A percentile compares a stretch with the other conserved stretches of the same genome.
Conservation (phyloP, 2,329 filamentous ascomycete genomes). For the Xylariomycetidae sp. region DNA sequence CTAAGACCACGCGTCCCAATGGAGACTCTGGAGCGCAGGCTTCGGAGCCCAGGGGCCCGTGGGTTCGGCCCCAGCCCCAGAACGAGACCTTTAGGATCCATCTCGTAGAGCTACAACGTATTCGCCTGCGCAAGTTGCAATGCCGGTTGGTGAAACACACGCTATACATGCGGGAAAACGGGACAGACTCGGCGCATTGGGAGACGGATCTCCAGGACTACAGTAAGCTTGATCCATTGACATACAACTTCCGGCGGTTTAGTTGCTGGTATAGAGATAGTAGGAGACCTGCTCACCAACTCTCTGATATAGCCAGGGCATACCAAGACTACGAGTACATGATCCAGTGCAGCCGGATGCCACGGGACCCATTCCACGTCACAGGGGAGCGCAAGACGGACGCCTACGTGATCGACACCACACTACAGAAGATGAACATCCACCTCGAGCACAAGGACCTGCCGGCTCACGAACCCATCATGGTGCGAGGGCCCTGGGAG, state of each 20-base stretch:
- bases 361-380: conserved; percentile 10
- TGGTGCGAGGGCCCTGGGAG: conserved; percentile 6
- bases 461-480: not conserved
- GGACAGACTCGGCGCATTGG: not conserved
- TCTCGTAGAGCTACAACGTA: not conserved
- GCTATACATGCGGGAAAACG: not conserved
- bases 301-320: conserved; percentile 12
- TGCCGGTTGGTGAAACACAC: not conserved
- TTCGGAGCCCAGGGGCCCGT: not conserved
- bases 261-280: too few relatives aligned
- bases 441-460: conserved; percentile 1
- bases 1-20: not conserved
- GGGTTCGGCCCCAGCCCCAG: not conserved
- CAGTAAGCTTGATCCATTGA: not conserved
- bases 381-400: conserved; percentile 11
- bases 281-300: too few relatives aligned
- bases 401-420: conserved; percentile 8
- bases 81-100: not conserved
- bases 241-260: too few relatives aligned
- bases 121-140: not conserved
- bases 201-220: not conserved
- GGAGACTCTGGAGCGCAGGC: not conserved
- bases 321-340: conserved; percentile 16
- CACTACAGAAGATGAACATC: not conserved
- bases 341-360: conserved; percentile 6